These are phyloP conservation scores for Reticulascus tulasneorum DNA, from an alignment of 2,329 filamentous ascomycete genomes.

Conservation along the genomic window DNA sequence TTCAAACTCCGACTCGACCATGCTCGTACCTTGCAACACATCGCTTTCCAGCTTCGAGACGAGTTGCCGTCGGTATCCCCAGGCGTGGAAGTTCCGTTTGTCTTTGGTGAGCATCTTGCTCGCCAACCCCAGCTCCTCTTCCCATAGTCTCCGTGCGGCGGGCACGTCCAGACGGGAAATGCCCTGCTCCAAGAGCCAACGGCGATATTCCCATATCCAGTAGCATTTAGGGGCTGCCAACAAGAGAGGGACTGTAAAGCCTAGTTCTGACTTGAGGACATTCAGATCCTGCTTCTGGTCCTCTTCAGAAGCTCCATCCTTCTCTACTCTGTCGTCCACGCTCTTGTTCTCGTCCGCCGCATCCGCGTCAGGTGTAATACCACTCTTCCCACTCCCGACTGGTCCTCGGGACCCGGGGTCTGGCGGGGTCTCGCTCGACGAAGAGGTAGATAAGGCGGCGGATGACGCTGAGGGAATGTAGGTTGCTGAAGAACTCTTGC, in stretches of 20 bases:
- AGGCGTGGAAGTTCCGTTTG: conserved; percentile 91
- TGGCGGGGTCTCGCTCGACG: conserved; percentile 47
- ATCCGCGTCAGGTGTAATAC: conserved; percentile 46
- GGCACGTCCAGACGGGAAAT: conserved; percentile 56
- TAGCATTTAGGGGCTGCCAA: conserved; percentile 93
- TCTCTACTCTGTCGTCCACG: conserved; percentile 1
- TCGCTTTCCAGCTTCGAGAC: conserved; percentile 68
- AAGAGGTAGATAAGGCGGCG: conserved; percentile 54
- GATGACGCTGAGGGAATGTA: conserved; percentile 58
- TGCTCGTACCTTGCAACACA: conserved; percentile 49
- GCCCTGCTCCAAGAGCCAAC: conserved; percentile 76
- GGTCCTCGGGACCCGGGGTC: conserved; percentile 40
- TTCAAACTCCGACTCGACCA: conserved; percentile 77
- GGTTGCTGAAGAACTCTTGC: conserved; percentile 48
- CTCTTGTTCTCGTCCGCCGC: conserved; percentile 9
- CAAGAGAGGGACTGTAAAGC: conserved; percentile 79
- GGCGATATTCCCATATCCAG: conserved; percentile 97
- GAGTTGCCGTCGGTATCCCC: conserved; percentile 82
- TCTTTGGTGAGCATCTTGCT: conserved; percentile 86
- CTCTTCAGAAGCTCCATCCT: conserved; percentile 13
- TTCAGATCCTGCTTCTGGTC: conserved; percentile 10
- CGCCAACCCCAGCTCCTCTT: conserved; percentile 76
- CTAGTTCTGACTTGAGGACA: conserved; percentile 66
- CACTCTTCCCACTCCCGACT: conserved; percentile 42
- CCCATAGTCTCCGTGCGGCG: conserved; percentile 67